A percentile compares a stretch with the other conserved stretches of the same genome.
phyloP scores from a whole-genome alignment of 2,329 filamentous ascomycete species.

The Sarocladiaceae sp. region DNA sequence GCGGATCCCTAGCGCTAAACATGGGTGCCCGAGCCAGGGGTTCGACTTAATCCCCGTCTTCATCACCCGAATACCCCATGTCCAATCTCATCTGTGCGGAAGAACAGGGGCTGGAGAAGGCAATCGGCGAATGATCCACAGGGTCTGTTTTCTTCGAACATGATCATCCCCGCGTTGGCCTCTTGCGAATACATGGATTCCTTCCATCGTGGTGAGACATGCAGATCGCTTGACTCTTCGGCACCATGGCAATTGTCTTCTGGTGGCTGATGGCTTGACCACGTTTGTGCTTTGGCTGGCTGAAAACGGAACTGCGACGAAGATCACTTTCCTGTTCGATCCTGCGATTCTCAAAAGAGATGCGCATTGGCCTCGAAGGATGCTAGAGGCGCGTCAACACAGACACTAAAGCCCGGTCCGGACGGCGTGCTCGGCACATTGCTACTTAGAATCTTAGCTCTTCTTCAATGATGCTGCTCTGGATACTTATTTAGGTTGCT shows the following conservation, averaged over 20 bases:
- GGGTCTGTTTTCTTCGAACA: background rate
- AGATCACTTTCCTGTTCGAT: no score
- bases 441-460: background rate
- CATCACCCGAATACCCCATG: no score
- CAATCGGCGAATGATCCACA: background rate
- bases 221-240: background rate
- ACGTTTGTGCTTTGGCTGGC: no score
- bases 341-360: no score
- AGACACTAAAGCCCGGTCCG: background rate
- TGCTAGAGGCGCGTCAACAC: background rate
- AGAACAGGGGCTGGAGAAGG: background rate
- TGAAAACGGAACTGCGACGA: no score
- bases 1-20: background rate
- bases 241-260: no score
- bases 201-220: background rate
- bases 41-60: no score
- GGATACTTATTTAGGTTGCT: background rate
- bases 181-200: background rate
- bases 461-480: background rate
- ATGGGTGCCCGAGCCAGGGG: no score
- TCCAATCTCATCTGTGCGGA: background rate
- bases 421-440: background rate
- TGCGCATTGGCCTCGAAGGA: background rate
- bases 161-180: background rate
- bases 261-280: background rate